Evolutionary conservation across 805 yeast genomes (phyloP).

Genomic region (Pichia deserticola): DNA sequence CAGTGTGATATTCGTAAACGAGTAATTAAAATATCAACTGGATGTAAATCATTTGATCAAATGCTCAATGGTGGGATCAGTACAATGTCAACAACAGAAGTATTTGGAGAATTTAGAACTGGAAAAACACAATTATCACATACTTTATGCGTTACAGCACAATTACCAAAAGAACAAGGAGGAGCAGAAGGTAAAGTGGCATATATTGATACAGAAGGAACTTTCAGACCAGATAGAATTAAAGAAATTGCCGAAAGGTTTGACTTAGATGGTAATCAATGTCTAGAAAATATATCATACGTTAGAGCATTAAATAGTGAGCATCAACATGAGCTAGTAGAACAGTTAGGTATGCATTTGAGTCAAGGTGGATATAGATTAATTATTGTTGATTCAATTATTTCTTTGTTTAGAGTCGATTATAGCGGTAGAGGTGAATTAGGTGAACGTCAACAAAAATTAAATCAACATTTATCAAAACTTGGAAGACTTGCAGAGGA

Average conservation of each 20-base stretch:
- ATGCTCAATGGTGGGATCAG: conserved; percentile 69
- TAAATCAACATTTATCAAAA: conserved; percentile 47
- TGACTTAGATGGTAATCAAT: conserved; percentile 61
- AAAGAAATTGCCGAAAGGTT: conserved; percentile 60
- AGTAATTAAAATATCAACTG: conserved; percentile 62
- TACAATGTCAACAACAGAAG: conserved; percentile 73
- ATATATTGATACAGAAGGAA: conserved; percentile 75
- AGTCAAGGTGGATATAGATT: conserved; percentile 60
- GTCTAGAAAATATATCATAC: conserved; percentile 62
- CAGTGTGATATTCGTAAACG: conserved; percentile 59
- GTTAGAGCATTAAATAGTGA: conserved; percentile 62
- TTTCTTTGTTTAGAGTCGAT: conserved; percentile 75
- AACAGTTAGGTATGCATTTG: conserved; percentile 58
- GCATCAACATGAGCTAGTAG: conserved; percentile 68
- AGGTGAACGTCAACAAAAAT: conserved; percentile 66
- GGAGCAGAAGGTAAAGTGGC: conserved; percentile 81
- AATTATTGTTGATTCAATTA: conserved; percentile 61
- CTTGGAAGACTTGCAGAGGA: conserved; percentile 64
- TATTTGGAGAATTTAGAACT: conserved; percentile 73
- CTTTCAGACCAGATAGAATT: conserved; percentile 67
- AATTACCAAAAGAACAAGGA: conserved; percentile 61
- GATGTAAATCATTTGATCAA: conserved; percentile 61
- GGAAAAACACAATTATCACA: conserved; percentile 81
- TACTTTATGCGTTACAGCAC: conserved; percentile 70
- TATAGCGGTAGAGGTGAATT: conserved; percentile 74